Conservation (phyloP, 2,329 filamentous ascomycete genomes). For the Plectosphaerella sp. region DNA sequence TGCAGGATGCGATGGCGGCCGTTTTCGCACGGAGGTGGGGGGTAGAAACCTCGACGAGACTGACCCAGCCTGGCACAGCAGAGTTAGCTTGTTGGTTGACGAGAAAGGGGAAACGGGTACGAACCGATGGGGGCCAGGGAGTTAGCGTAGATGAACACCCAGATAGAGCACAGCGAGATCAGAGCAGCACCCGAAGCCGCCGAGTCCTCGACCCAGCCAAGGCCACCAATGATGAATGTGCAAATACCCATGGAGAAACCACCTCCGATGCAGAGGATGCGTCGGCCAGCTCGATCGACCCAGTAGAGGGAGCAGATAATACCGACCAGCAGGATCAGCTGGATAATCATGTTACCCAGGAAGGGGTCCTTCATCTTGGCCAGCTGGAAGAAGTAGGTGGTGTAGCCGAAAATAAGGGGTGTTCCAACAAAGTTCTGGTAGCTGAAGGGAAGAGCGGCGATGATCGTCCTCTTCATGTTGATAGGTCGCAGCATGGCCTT, state of each 20-base stretch:
- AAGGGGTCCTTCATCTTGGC: slow-evolving; percentile 16
- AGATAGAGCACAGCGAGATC: slow-evolving; percentile 3
- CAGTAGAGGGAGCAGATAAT: slow-evolving; percentile 12
- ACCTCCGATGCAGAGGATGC: slow-evolving; percentile 1
- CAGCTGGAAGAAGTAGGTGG: slow-evolving; percentile 17
- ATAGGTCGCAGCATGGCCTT: neutral
- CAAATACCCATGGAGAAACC: neutral
- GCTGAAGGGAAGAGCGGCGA: neutral
- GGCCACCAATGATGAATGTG: neutral
- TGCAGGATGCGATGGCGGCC: neutral
- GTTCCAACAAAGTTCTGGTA: slow-evolving; percentile 16
- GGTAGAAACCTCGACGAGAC: slow-evolving; percentile 2
- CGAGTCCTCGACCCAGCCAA: neutral
- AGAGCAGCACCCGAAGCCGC: slow-evolving; percentile 8
- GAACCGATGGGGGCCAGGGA: neutral
- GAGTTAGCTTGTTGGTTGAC: neutral
- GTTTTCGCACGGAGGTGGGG: slow-evolving; percentile 2
- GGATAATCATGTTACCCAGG: slow-evolving; percentile 13
- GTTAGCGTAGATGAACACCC: neutral
- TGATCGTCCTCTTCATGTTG: neutral
- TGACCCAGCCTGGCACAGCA: neutral
- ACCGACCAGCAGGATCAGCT: slow-evolving; percentile 6
- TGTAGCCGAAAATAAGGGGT: slow-evolving; percentile 16
- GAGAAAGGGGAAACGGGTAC: neutral
- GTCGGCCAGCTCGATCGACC: slow-evolving; percentile 13